phyloP scores from a whole-genome alignment of 371 early-diverging fungal genomes.

The Nosema muscidifuracis region DNA sequence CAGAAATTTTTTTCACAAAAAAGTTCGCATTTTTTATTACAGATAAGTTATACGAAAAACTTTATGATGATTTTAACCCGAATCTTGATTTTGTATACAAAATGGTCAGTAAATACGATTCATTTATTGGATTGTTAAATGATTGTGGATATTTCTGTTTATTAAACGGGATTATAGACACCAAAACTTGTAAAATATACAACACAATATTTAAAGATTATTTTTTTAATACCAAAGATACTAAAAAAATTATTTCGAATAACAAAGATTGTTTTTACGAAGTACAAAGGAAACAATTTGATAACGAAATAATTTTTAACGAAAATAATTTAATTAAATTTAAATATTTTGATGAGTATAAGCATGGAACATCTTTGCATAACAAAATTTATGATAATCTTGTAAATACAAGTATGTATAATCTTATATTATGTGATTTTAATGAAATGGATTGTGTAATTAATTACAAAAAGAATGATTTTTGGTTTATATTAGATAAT shows the following conservation, averaged over 20 bases:
- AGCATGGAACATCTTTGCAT: slow-evolving; percentile 1
- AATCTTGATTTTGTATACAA: slow-evolving; percentile 5
- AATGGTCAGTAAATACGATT: not conserved
- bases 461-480: slow-evolving; percentile 30
- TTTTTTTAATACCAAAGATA: not conserved
- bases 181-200: slow-evolving; percentile 30
- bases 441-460: slow-evolving; percentile 14
- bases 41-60: slow-evolving; percentile 13
- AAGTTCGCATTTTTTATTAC: slow-evolving; percentile 26
- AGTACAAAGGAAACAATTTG: slow-evolving; percentile 42
- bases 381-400: slow-evolving; percentile 35
- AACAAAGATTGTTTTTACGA: slow-evolving; percentile 35
- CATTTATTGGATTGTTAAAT: slow-evolving; percentile 17
- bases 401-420: slow-evolving; percentile 11
- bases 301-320: slow-evolving; percentile 39
- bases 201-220: slow-evolving; percentile 24
- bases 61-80: slow-evolving; percentile 5
- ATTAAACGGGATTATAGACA: slow-evolving; percentile 19
- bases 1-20: slow-evolving; percentile 20
- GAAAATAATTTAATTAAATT: slow-evolving; percentile 22
- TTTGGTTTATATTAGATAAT: slow-evolving; percentile 11
- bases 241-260: not conserved
- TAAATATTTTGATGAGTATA: slow-evolving; percentile 1
- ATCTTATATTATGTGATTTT: slow-evolving; percentile 19
- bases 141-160: slow-evolving; percentile 41